Evolutionary conservation across 345 rosid species (phyloP).

Genomic region (Streptanthus diversifolius): DNA sequence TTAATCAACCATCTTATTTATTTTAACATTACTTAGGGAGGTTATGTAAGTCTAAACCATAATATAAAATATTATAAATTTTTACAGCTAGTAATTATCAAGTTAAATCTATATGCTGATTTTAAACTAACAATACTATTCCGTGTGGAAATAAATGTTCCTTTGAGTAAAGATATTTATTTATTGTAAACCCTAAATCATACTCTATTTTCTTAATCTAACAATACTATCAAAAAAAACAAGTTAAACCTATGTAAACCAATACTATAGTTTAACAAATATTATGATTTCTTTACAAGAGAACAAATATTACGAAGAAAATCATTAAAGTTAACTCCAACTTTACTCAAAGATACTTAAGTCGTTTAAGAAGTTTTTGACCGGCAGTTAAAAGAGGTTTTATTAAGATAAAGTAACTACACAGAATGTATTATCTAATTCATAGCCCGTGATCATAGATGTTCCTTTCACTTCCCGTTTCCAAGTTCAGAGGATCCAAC

Average conservation of each 20-base stretch:
- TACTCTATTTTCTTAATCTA: background rate
- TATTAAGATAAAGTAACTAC: background rate
- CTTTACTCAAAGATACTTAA: background rate
- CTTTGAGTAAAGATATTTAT: background rate
- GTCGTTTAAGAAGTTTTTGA: background rate
- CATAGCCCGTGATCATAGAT: slow-evolving; percentile 9
- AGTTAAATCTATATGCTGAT: background rate
- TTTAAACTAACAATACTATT: background rate
- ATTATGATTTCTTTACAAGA: background rate
- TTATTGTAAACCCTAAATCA: background rate
- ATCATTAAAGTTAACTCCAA: background rate
- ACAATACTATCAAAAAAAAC: background rate
- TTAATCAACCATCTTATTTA: too few relatives aligned
- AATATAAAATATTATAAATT: background rate
- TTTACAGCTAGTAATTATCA: background rate
- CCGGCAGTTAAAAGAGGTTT: background rate
- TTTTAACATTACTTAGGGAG: background rate
- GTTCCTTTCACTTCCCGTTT: slow-evolving; percentile 17
- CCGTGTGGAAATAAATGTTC: background rate
- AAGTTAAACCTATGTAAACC: background rate
- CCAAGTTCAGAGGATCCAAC: slow-evolving; percentile 28
- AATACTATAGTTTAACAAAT: background rate
- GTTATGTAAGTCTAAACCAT: background rate
- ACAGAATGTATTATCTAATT: slow-evolving; percentile 4
- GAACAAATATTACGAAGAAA: background rate